Percentiles rank a stretch among this genome's conserved stretches.
These are phyloP conservation scores for Psidium guajava DNA, from an alignment of 345 rosid species.

Conservation along the genomic window DNA sequence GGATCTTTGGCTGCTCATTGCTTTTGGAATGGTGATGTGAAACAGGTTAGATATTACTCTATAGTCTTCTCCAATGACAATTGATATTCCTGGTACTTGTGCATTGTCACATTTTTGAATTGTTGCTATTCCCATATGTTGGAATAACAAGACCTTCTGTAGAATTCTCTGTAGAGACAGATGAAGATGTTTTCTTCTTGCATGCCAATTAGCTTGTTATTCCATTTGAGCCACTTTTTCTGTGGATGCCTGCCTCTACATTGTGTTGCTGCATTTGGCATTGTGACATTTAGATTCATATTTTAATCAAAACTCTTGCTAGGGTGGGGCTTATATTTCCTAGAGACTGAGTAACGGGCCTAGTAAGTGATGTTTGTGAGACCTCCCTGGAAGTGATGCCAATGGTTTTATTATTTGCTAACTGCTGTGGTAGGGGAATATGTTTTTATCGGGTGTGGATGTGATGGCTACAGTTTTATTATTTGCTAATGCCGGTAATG, in stretches of 20 bases:
- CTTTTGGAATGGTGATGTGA: constrained; percentile 87
- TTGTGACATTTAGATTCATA: background rate
- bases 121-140: background rate
- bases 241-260: background rate
- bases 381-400: background rate
- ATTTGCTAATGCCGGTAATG: background rate
- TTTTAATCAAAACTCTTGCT: background rate
- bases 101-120: background rate
- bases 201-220: background rate
- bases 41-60: constrained; percentile 38
- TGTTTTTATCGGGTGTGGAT: background rate
- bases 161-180: background rate
- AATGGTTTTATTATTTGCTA: background rate
- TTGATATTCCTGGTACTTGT: background rate
- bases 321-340: background rate
- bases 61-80: background rate
- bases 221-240: background rate
- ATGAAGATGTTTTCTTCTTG: background rate
- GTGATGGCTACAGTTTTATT: background rate
- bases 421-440: background rate
- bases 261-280: background rate
- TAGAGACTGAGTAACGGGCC: constrained; percentile 10
- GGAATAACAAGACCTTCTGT: background rate
- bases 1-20: constrained; percentile 92
- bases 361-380: background rate